Conservation (phyloP, 2,329 filamentous ascomycete genomes). For the Graphium sp. region DNA sequence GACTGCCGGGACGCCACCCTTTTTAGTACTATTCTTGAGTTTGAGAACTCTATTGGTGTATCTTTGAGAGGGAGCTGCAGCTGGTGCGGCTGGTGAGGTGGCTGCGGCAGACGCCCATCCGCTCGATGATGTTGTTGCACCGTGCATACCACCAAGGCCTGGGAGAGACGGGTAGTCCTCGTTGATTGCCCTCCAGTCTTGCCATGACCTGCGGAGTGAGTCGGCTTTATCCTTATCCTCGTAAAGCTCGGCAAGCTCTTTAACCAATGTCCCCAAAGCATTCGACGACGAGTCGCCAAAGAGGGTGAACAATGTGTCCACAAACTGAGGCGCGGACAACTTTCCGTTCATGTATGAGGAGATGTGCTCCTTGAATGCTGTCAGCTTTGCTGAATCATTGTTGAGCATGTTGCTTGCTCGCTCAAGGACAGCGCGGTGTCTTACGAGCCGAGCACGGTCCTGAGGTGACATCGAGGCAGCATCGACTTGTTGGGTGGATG, state of each 20-base stretch:
- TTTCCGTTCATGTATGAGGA: conserved; percentile 58
- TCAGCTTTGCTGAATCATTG: conserved; percentile 59
- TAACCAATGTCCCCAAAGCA: conserved; percentile 74
- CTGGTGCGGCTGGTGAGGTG: conserved; percentile 31
- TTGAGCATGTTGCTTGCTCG: conserved; percentile 67
- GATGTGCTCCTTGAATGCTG: conserved; percentile 62
- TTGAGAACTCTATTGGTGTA: conserved; percentile 38
- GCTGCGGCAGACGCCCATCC: conserved; percentile 44
- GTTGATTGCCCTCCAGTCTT: conserved; percentile 88
- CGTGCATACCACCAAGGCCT: conserved; percentile 51
- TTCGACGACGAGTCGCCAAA: conserved; percentile 64
- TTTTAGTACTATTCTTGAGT: conserved; percentile 39
- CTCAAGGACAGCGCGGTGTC: conserved; percentile 73
- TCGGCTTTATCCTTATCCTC: conserved; percentile 65
- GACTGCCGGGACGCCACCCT: conserved; percentile 11
- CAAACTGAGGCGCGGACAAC: conserved; percentile 58
- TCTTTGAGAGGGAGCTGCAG: conserved; percentile 23
- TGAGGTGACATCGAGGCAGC: conserved; percentile 39
- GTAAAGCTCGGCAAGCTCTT: conserved; percentile 84
- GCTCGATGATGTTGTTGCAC: conserved; percentile 35
- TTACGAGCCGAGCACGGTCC: conserved; percentile 63
- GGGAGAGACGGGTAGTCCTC: conserved; percentile 89
- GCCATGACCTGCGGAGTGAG: conserved; percentile 68
- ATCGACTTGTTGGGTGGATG: conserved; percentile 8
- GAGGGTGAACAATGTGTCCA: conserved; percentile 75